A percentile compares a stretch with the other conserved stretches of the same genome.
Evolutionary conservation across 2,329 filamentous ascomycete species (phyloP).

Genomic region (Sporothrix dimorphospora): DNA sequence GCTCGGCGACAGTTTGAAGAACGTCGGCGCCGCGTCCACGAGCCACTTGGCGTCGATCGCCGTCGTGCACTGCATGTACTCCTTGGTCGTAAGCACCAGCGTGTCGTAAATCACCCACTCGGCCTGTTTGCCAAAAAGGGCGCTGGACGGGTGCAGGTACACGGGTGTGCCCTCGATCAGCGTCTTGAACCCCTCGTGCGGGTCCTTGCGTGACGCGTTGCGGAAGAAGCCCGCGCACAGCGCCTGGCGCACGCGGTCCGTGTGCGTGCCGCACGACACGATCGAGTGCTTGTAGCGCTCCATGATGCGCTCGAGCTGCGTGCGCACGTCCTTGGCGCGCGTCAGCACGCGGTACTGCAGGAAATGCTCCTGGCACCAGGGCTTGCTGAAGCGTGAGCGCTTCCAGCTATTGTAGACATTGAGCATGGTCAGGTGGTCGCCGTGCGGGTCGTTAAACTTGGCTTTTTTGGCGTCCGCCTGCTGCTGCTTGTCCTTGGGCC

Average conservation of each 20-base stretch:
- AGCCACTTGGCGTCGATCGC: conserved; percentile 93
- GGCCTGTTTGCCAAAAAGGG: conserved; percentile 91
- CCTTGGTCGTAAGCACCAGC: conserved; percentile 89
- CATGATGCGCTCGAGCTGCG: conserved; percentile 93
- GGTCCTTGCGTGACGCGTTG: conserved; percentile 91
- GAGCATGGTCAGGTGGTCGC: conserved; percentile 90
- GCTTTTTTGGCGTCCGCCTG: conserved; percentile 97
- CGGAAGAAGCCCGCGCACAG: conserved; percentile 95
- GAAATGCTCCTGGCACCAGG: conserved; percentile 98
- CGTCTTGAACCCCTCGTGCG: conserved; percentile 96
- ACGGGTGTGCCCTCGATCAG: conserved; percentile 93
- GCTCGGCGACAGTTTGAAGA: conserved; percentile 94
- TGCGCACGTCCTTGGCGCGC: conserved; percentile 86
- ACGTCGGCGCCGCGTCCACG: conserved; percentile 95
- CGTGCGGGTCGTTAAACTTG: conserved; percentile 94
- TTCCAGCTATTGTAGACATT: conserved; percentile 99
- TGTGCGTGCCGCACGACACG: conserved; percentile 83
- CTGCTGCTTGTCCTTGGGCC: conserved; percentile 94
- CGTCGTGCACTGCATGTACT: conserved; percentile 97
- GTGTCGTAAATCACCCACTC: conserved; percentile 96
- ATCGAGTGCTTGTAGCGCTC: conserved; percentile 83
- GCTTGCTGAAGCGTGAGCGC: conserved; percentile 73
- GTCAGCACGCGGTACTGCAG: conserved; percentile 90
- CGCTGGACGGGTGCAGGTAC: conserved; percentile 88
- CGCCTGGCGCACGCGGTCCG: conserved; percentile 82